Evolutionary conservation across 2,329 filamentous ascomycete species (phyloP), one percentile per base, ranked within the genome.

Genomic region (Arthroderma sp.): DNA sequence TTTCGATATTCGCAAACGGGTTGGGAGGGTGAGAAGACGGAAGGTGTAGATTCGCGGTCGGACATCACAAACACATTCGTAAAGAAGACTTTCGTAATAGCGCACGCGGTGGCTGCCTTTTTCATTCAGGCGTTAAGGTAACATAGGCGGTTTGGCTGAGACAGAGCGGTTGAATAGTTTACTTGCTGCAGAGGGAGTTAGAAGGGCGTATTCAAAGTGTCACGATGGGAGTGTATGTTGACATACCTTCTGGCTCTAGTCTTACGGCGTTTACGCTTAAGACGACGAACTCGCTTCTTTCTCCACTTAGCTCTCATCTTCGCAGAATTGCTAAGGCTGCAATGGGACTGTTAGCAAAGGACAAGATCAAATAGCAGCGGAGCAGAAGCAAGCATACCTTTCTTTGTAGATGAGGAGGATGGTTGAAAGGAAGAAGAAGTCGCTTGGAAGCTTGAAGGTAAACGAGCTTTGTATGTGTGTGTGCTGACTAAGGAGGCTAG

Each of bases 201-300:
- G 74, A 55, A 31, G n/a, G n/a, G 28, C 19, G 39, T 19, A 56
- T 37, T 33, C 8, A 49, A 43, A 35, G 25, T 39, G 54, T 31
- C n/a, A 5, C 35, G 8, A 23, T 9, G 21, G 2, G 33, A n/a
- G n/a, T 15, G 8, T 11, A 7, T 39, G 25, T 13, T 19, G 11
- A 56, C 13, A 51, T 35, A 97, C 93, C 85, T 91, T 81, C 93
- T 81, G 72, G 91, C 93, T 77, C 93, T 85, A 81, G 93, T 95
- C 91, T 98, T 98, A 90, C 93, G 94, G 82, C 93, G 90, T 91
- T 98, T 98, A 76, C 91, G 87, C 87, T 97, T 97, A 78, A 98
- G 89, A 79, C 93, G 86, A 73, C 93, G 84, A 80, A 95, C 91
- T 77, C 93, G 85, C 91, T 98, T 98, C 88, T 98, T 98, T 84